phyloP scores from a whole-genome alignment of 768 basidiomycete species.

The Russula brevipes region DNA sequence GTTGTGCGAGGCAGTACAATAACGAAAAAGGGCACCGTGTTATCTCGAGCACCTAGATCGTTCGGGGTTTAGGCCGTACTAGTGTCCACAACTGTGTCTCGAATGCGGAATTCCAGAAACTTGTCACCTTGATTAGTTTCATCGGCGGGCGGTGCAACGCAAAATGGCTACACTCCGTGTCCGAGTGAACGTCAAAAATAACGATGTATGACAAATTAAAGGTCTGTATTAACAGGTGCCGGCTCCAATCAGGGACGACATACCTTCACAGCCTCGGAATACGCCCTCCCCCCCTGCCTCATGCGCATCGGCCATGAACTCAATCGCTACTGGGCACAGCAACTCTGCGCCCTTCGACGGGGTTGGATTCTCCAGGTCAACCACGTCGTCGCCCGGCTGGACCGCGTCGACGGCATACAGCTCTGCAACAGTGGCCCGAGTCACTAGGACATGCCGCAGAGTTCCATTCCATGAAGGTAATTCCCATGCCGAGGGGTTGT shows the following conservation, averaged over 20 bases:
- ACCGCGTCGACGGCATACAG: too few species aligned
- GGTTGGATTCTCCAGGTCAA: constrained; percentile 69
- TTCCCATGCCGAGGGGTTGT: too few species aligned
- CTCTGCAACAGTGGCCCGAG: too few species aligned
- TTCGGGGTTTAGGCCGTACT: background rate
- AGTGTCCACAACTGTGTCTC: constrained; percentile 35
- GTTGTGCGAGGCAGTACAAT: background rate
- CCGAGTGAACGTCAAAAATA: constrained; percentile 69
- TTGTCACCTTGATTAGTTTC: constrained; percentile 28
- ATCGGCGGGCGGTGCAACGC: background rate
- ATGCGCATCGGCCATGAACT: constrained; percentile 77
- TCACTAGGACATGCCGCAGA: too few species aligned
- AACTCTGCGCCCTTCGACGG: constrained; percentile 62
- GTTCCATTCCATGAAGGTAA: too few species aligned
- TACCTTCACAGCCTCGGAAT: constrained; percentile 36
- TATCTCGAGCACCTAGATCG: background rate
- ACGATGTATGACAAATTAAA: background rate
- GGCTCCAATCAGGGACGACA: background rate
- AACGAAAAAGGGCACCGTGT: background rate
- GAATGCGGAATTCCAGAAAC: constrained; percentile 72
- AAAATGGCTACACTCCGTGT: constrained; percentile 52
- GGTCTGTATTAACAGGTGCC: background rate
- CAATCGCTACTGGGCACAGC: constrained; percentile 74
- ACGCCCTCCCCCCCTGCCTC: constrained; percentile 51
- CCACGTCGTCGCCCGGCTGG: constrained; percentile 39